These are phyloP conservation scores for Botryotinia globosa DNA, from an alignment of 2,329 filamentous ascomycete species.

Conservation along the genomic window DNA sequence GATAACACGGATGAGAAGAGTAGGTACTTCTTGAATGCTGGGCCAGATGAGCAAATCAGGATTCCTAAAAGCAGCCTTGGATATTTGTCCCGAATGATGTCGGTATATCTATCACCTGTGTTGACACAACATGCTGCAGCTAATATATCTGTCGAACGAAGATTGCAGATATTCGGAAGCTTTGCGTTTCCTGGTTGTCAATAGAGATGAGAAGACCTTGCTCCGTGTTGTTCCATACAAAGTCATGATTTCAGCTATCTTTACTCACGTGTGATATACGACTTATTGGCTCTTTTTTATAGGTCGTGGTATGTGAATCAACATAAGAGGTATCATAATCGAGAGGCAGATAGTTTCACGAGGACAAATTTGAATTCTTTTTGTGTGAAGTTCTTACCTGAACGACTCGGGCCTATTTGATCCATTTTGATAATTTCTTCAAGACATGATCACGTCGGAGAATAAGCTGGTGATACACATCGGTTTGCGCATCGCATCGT, in stretches of 20 bases:
- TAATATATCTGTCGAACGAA: neutral
- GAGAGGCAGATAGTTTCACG: neutral
- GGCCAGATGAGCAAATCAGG: neutral
- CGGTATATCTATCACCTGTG: neutral
- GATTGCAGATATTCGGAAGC: neutral
- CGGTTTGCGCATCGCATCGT: neutral
- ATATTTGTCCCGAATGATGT: slow-evolving; percentile 7
- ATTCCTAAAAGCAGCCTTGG: neutral
- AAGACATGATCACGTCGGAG: neutral
- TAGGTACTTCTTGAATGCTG: neutral
- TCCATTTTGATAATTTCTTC: neutral
- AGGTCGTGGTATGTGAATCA: slow-evolving; percentile 1
- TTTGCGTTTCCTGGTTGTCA: slow-evolving; percentile 11
- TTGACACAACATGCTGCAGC: slow-evolving; percentile 1
- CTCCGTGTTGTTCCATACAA: neutral
- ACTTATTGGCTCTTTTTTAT: neutral
- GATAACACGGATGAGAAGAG: neutral
- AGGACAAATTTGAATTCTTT: neutral
- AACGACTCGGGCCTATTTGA: slow-evolving; percentile 4
- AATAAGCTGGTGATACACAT: slow-evolving; percentile 3
- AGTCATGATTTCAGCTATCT: neutral
- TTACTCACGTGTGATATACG: neutral
- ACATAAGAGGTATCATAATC: neutral
- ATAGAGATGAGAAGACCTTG: slow-evolving; percentile 7
- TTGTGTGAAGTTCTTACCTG: neutral